Evolutionary conservation across 140 eudicot genomes (phyloP).

Genomic region (Flaveria floridana): DNA sequence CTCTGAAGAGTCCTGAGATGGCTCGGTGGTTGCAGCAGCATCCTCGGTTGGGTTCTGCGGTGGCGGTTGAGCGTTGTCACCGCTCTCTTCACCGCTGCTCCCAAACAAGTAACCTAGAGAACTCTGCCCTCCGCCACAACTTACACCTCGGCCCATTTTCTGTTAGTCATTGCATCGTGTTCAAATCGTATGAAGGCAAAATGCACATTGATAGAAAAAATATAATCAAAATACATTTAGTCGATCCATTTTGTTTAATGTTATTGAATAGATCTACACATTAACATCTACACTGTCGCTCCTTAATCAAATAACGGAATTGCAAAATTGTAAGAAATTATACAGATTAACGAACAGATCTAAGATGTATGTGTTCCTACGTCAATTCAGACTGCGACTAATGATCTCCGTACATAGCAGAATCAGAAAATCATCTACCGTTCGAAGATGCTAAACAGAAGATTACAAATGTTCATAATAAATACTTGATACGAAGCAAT

Average conservation of each 20-base stretch:
- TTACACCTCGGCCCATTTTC: constrained; percentile 64
- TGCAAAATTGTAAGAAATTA: background rate
- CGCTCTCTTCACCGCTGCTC: constrained; percentile 20
- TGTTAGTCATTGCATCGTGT: constrained; percentile 3
- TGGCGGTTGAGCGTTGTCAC: constrained; percentile 31
- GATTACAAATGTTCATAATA: background rate
- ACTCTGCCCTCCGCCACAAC: constrained; percentile 70
- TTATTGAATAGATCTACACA: constrained; percentile 4
- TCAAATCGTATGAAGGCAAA: background rate
- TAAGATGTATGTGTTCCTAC: background rate
- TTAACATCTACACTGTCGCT: background rate
- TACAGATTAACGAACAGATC: constrained; percentile 15
- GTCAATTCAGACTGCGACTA: constrained; percentile 1
- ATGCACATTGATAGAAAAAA: background rate
- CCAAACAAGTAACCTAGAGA: constrained; percentile 58
- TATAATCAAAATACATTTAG: background rate
- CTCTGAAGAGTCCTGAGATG: constrained; percentile 27
- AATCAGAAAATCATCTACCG: background rate
- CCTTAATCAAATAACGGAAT: background rate
- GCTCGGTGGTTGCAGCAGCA: constrained; percentile 35
- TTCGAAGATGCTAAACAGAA: no score
- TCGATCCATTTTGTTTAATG: background rate
- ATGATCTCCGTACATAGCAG: no score
- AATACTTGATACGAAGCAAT: background rate
- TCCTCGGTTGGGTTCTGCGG: constrained; percentile 24